Percentiles rank a stretch among this genome's conserved stretches.
phyloP scores from a whole-genome alignment of 1,139 yeast species.

The Taiozyma sp. region DNA sequence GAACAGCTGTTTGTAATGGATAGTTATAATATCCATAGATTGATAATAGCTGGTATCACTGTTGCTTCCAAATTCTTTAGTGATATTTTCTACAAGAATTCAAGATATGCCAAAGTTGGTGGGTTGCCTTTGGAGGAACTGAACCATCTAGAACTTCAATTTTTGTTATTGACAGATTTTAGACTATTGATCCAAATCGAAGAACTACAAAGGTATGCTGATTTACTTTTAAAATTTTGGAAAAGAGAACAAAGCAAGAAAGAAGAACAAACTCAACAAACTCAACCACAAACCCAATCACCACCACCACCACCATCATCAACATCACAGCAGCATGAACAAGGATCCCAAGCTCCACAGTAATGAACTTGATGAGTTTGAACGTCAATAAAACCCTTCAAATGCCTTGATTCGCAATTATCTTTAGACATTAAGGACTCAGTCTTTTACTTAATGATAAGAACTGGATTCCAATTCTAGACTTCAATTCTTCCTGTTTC shows the following conservation, averaged over 20 bases:
- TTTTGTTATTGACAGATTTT: constrained; percentile 78
- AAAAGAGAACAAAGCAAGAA: constrained; percentile 44
- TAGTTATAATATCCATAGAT: constrained; percentile 89
- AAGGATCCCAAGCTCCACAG: constrained; percentile 88
- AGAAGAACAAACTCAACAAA: constrained; percentile 1
- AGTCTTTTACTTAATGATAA: neutral
- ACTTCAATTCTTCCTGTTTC: neutral
- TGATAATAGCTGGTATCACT: constrained; percentile 94
- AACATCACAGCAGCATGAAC: constrained; percentile 41
- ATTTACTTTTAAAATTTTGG: constrained; percentile 82
- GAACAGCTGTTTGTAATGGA: constrained; percentile 86
- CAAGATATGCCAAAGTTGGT: constrained; percentile 96
- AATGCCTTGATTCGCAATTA: neutral
- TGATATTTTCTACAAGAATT: constrained; percentile 93
- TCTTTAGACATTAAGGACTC: neutral
- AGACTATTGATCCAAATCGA: constrained; percentile 72
- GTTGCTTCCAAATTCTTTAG: constrained; percentile 94
- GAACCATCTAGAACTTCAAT: constrained; percentile 88
- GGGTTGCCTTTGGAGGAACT: constrained; percentile 93
- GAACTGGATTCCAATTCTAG: neutral
- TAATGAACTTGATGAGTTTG: neutral
- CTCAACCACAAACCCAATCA: constrained; percentile 2
- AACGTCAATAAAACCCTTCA: neutral
- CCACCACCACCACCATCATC: neutral
- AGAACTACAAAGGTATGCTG: constrained; percentile 89